These are phyloP conservation scores for Claviceps citrina DNA, from an alignment of 2,329 filamentous ascomycete genomes.

Conservation along the genomic window DNA sequence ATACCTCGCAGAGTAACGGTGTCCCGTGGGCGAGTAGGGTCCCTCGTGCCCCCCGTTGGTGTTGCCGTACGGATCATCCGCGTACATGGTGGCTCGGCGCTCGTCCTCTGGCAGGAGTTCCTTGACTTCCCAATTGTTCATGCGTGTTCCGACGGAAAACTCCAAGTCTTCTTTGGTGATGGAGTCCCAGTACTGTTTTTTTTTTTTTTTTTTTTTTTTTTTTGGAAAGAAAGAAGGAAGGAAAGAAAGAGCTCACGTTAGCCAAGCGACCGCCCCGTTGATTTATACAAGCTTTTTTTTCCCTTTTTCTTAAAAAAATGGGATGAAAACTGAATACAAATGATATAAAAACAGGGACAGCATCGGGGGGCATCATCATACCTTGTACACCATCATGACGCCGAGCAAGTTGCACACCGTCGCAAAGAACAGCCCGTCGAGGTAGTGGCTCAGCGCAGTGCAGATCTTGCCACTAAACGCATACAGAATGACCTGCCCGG, in stretches of 20 bases:
- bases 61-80: constrained; percentile 49
- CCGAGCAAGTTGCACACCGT: constrained; percentile 85
- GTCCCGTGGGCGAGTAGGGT: constrained; percentile 30
- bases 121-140: constrained; percentile 98
- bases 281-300: no score
- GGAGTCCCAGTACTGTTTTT: constrained; percentile 96
- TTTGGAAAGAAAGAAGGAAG: no score
- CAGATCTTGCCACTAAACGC: constrained; percentile 79
- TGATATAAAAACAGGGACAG: no score
- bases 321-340: no score
- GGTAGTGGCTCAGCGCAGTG: constrained; percentile 69
- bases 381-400: constrained; percentile 99
- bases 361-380: constrained; percentile 15
- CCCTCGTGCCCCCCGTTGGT: constrained; percentile 36
- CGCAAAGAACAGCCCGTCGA: constrained; percentile 88
- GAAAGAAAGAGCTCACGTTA: no score
- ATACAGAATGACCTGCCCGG: constrained; percentile 86
- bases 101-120: constrained; percentile 73
- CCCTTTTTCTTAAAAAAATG: no score
- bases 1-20: constrained; percentile 32
- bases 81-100: constrained; percentile 56
- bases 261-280: no score
- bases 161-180: constrained; percentile 97
- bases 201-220: no score
- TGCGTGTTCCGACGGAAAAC: constrained; percentile 87